Conservation (phyloP, 2,329 filamentous ascomycete species). For the Fusarium sp. region DNA sequence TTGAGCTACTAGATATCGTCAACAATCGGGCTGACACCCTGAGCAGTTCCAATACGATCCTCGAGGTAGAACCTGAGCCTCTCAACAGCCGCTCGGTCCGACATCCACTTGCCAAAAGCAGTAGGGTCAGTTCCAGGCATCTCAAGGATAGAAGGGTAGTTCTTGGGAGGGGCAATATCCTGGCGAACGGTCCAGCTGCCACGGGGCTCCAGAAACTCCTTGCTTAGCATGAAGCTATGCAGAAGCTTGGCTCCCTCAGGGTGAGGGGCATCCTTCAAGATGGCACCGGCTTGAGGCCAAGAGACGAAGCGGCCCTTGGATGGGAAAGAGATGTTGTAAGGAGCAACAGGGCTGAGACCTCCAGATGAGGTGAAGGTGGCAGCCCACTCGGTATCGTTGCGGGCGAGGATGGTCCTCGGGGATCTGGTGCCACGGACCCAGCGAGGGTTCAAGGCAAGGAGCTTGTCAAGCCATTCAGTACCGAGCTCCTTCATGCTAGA, state of each 20-base stretch:
- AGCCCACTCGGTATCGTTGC: constrained; percentile 43
- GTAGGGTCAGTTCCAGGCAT: constrained; percentile 18
- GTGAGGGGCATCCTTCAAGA: constrained; percentile 22
- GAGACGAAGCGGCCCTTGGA: constrained; percentile 54
- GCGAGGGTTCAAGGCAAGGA: constrained; percentile 59
- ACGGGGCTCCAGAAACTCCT: neutral
- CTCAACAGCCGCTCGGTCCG: constrained; percentile 6
- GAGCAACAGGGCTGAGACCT: constrained; percentile 23
- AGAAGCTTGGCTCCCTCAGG: constrained; percentile 28
- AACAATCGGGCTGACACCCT: constrained; percentile 8
- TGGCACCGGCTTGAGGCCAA: constrained; percentile 55
- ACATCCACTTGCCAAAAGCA: constrained; percentile 19
- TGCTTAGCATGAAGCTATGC: constrained; percentile 17
- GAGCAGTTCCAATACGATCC: constrained; percentile 6
- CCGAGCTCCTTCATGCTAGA: constrained; percentile 54
- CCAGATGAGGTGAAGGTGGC: constrained; percentile 48
- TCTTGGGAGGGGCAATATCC: neutral
- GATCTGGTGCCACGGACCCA: constrained; percentile 65
- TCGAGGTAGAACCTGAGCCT: constrained; percentile 24
- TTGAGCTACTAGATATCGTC: neutral
- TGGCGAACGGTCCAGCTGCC: constrained; percentile 20
- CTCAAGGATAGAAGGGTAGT: constrained; percentile 5
- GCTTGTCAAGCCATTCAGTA: constrained; percentile 57
- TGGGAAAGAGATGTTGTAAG: constrained; percentile 45
- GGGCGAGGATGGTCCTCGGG: constrained; percentile 48